Evolutionary conservation across 257 asterid species (phyloP).

Genomic region (Nicotiana sylvestris): DNA sequence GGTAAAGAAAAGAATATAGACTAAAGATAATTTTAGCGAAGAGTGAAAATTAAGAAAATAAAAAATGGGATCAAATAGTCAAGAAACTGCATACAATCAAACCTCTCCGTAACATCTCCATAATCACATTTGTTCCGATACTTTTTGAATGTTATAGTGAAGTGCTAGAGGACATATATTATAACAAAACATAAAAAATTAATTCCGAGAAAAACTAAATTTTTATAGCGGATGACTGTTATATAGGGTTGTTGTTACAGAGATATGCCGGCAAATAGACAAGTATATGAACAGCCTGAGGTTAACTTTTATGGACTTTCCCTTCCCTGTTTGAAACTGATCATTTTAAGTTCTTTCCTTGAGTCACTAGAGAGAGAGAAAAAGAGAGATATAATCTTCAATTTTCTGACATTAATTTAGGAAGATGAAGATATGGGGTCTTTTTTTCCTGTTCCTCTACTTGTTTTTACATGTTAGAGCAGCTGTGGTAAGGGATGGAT

Average conservation of each 20-base stretch:
- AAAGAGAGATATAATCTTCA: background rate
- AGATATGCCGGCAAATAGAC: background rate
- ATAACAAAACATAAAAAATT: too few species aligned
- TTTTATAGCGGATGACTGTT: too few species aligned
- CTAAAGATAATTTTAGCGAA: background rate
- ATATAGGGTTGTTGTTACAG: too few species aligned
- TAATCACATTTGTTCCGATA: too few species aligned
- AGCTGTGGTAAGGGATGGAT: constrained; percentile 27
- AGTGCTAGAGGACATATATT: too few species aligned
- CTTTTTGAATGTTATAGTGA: too few species aligned
- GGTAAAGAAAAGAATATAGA: background rate
- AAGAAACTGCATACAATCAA: background rate
- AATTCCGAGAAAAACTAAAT: too few species aligned
- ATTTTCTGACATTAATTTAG: background rate
- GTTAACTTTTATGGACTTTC: background rate
- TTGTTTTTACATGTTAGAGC: constrained; percentile 21
- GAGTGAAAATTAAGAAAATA: background rate
- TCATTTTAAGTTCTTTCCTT: background rate
- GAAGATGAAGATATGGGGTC: constrained; percentile 23
- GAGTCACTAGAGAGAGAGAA: background rate
- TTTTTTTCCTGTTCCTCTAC: constrained; percentile 17
- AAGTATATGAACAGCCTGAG: background rate
- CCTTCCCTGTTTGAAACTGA: background rate
- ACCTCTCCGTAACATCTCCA: too few species aligned
- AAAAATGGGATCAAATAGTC: background rate